phyloP scores from a whole-genome alignment of 73 alveolate species.

The Halteria grandinella region DNA sequence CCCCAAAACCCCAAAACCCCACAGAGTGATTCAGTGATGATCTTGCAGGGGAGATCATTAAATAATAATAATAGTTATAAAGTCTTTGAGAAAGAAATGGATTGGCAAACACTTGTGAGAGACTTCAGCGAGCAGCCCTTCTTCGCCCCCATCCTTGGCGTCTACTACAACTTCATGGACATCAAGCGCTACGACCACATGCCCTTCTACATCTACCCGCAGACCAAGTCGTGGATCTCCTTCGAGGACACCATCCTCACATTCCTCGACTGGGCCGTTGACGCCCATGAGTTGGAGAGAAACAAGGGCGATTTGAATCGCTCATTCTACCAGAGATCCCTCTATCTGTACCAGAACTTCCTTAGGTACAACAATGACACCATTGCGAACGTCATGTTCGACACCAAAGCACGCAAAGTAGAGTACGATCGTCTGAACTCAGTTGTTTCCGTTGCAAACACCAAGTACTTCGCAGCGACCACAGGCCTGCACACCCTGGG shows the following conservation, averaged over 20 bases:
- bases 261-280: conserved; percentile 56
- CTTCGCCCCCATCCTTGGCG: conserved; percentile 34
- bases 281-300: conserved; percentile 65
- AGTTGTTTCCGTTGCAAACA: neutral
- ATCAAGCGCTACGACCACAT: conserved; percentile 57
- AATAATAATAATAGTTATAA: too few relatives aligned
- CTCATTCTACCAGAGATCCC: conserved; percentile 50
- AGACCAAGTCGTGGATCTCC: conserved; percentile 22
- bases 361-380: conserved; percentile 55
- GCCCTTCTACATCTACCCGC: conserved; percentile 67
- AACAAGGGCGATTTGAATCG: conserved; percentile 13
- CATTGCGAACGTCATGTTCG: conserved; percentile 58
- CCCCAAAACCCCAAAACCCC: too few relatives aligned
- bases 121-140: conserved; percentile 38
- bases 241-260: conserved; percentile 40
- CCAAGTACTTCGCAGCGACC: conserved; percentile 1
- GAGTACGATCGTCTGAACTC: conserved; percentile 54
- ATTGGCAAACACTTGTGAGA: too few relatives aligned
- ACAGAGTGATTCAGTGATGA: too few relatives aligned
- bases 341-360: conserved; percentile 35
- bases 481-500: conserved; percentile 40
- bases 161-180: conserved; percentile 52
- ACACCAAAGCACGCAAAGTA: conserved; percentile 10
- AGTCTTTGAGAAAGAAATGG: too few relatives aligned
- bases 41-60: too few relatives aligned